Evolutionary conservation across 768 basidiomycete species (phyloP).

Genomic region (Sporobolomyces roseus): DNA sequence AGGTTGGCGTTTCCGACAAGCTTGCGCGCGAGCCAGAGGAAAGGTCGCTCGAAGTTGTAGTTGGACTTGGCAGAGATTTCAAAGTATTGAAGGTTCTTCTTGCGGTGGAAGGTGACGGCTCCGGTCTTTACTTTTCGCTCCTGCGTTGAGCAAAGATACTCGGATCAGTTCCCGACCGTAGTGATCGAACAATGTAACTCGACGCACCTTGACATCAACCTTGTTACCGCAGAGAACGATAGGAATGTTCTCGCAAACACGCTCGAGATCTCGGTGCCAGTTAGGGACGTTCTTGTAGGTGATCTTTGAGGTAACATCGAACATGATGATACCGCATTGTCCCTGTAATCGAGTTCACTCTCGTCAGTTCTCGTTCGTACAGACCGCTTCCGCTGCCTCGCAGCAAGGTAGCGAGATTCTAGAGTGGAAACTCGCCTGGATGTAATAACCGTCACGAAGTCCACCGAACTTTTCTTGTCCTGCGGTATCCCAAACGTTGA

Average conservation of each 20-base stretch:
- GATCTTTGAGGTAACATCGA: slow-evolving; percentile 96
- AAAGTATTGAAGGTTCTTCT: slow-evolving; percentile 99
- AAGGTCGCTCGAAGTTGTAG: slow-evolving; percentile 99
- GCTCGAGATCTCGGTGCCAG: slow-evolving; percentile 97
- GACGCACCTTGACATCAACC: slow-evolving; percentile 91
- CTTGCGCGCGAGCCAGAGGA: slow-evolving; percentile 98
- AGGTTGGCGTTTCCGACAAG: slow-evolving; percentile 88
- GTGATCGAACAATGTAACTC: background rate
- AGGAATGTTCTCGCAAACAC: slow-evolving; percentile 99
- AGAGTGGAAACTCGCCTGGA: too few relatives aligned
- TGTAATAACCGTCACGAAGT: slow-evolving; percentile 94
- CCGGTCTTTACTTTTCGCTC: slow-evolving; percentile 99
- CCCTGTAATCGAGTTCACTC: too few relatives aligned
- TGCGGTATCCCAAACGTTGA: slow-evolving; percentile 99
- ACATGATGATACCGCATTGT: slow-evolving; percentile 99
- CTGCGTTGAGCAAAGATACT: slow-evolving; percentile 51
- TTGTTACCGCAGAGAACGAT: slow-evolving; percentile 99
- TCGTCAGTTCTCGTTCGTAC: too few relatives aligned
- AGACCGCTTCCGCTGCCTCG: too few relatives aligned
- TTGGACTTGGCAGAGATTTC: slow-evolving; percentile 99
- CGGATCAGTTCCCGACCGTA: background rate
- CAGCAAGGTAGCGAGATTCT: too few relatives aligned
- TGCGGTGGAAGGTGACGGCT: slow-evolving; percentile 97
- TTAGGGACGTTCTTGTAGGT: slow-evolving; percentile 99
- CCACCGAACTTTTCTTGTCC: slow-evolving; percentile 99